These are phyloP conservation scores for Paramecium primaurelia DNA, from an alignment of 73 alveolate species.

Conservation along the genomic window DNA sequence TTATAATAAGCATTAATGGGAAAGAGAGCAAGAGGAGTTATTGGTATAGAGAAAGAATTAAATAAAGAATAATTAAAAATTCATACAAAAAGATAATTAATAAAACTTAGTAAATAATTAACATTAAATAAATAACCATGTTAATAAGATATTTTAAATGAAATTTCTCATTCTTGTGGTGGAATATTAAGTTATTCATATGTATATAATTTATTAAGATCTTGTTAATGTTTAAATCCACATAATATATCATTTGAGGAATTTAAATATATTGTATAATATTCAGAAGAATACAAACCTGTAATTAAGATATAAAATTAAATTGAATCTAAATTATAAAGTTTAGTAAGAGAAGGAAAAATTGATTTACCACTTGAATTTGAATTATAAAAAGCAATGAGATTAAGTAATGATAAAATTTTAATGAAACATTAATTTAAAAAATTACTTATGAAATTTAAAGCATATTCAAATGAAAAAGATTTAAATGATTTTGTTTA, in stretches of 20 bases:
- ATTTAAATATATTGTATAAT: not conserved
- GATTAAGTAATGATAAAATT: not conserved
- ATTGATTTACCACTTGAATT: constrained; percentile 29
- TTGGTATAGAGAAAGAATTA: constrained; percentile 29
- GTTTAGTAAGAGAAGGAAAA: constrained; percentile 9
- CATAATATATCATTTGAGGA: constrained; percentile 47
- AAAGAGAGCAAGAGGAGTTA: constrained; percentile 34
- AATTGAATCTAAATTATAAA: not conserved
- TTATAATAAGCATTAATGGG: constrained; percentile 17
- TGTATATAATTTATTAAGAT: constrained; percentile 15
- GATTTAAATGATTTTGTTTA: constrained; percentile 1
- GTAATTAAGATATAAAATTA: not conserved
- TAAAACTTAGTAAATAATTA: not conserved
- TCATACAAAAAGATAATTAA: not conserved
- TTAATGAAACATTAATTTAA: constrained; percentile 12
- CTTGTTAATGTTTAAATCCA: constrained; percentile 6
- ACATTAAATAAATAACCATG: not conserved
- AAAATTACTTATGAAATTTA: not conserved
- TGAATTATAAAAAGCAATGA: not conserved
- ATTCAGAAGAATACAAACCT: constrained; percentile 38
- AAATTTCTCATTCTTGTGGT: constrained; percentile 1
- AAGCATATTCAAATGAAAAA: constrained; percentile 35
- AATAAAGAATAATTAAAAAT: constrained; percentile 4
- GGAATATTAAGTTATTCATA: not conserved
- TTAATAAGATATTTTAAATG: not conserved